phyloP scores from a whole-genome alignment of 2,329 filamentous ascomycete species.

The Fusarium mexicanum region DNA sequence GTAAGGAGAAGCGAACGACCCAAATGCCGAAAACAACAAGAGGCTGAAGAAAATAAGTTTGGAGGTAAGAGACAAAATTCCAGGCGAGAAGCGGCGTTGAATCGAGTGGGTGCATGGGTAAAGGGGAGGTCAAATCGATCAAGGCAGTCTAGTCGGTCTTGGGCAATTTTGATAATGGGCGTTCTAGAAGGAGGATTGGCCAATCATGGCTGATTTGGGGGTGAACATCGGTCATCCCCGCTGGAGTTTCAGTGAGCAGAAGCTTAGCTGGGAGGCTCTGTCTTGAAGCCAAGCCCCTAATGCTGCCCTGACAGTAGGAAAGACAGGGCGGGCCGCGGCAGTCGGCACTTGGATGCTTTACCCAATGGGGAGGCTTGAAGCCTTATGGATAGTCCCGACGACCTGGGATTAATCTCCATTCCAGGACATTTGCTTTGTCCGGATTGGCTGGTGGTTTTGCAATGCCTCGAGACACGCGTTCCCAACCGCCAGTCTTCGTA shows the following conservation, averaged over 20 bases:
- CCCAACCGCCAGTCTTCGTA: not conserved
- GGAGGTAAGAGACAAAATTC: conserved; percentile 25
- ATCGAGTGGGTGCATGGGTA: conserved; percentile 22
- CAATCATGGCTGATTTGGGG: not conserved
- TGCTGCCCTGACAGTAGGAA: conserved; percentile 8
- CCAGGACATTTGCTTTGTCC: conserved; percentile 18
- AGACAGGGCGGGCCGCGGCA: conserved; percentile 5
- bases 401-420: conserved; percentile 28
- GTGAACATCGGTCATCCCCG: not conserved
- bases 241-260: conserved; percentile 17
- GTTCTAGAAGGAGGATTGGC: conserved; percentile 25
- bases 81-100: conserved; percentile 11
- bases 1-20: not conserved
- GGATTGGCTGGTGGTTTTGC: conserved; percentile 21
- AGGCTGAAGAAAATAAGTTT: not conserved
- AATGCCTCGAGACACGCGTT: not conserved
- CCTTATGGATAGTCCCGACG: conserved; percentile 1
- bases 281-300: conserved; percentile 11
- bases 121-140: conserved; percentile 17
- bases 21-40: not conserved
- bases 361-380: conserved; percentile 12
- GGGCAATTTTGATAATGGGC: conserved; percentile 4
- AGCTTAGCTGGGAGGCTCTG: conserved; percentile 27
- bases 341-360: conserved; percentile 1
- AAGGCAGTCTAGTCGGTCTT: not conserved